Base-by-base conservation (phyloP, 257 asterid genomes). In the Osmanthus fragrans region DNA sequence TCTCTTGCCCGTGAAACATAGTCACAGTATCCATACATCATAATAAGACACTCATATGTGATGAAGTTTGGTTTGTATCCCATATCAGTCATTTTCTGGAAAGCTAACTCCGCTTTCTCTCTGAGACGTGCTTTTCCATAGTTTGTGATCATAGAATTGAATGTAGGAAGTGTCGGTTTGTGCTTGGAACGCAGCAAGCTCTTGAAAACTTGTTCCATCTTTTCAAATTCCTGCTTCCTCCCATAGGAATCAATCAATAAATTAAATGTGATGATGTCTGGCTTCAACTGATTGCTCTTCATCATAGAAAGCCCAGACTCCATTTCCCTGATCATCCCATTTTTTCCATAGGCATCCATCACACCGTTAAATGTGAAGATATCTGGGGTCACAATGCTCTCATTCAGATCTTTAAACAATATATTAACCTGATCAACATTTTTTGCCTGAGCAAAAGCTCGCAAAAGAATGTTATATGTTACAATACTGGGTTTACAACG, bases 321-420 rank as follows among this genome's bases (percentile, higher is more conserved):
- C 99, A 95, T 95, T 77, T 95, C 98, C 75, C 80, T 80, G 29
- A 95, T 92, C 98, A 91, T 85, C 79, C 99, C 98, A 2, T 80
- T 73, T 75, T 94, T 94, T n/a, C 99, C 99, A 70, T 92, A 94
- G 32, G 94, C 99, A 86, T 94, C 99, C 98, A 94, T 91, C 80
- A 95, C 90, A 63, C 99, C 99, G 3, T 95, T 95, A 80, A 89
- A 93, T 6, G 99, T 95, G 86, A 84, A 93, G 72, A 85, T 88
- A 87, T 95, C 99, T 12, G 99, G 92, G 7, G 91, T 84, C 11
- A 88, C 76, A 21, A 89, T 68, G 71, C 96, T 89, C 71, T 86
- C 92, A 15, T 93, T 92, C 0, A 95, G 93, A 83, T 91, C 96
- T 73, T 86, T 87, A 85, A 95, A 89, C 87, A 95, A 85, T 19